A percentile compares a stretch with the other conserved stretches of the same genome.
Conservation (phyloP, 73 alveolate species). For the Paramecium sexaurelia region DNA sequence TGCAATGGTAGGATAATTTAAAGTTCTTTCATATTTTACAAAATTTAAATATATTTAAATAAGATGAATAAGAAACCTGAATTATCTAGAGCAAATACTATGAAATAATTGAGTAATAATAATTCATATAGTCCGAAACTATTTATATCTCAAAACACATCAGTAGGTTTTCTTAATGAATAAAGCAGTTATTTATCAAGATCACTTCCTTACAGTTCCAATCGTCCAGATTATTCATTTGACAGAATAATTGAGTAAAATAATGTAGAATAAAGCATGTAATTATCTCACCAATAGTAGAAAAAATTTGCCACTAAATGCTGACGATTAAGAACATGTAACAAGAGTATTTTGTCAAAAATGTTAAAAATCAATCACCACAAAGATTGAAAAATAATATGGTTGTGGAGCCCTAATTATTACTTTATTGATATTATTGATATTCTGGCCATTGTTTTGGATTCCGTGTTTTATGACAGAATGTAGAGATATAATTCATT, state of each 20-base stretch:
- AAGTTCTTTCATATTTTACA: background rate
- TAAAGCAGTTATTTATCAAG: background rate
- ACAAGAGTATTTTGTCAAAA: background rate
- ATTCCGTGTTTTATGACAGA: background rate
- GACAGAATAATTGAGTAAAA: background rate
- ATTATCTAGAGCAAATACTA: background rate
- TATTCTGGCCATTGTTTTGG: conserved; percentile 29
- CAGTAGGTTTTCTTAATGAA: background rate
- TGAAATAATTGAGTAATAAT: background rate
- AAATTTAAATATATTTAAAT: background rate
- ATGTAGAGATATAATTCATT: conserved; percentile 4
- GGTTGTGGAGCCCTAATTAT: background rate
- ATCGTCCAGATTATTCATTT: background rate
- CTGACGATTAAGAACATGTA: background rate
- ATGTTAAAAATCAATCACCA: background rate
- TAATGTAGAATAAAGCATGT: background rate
- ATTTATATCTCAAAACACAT: background rate
- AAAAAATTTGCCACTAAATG: background rate
- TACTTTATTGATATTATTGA: background rate
- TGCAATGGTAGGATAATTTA: background rate
- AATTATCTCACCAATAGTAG: background rate
- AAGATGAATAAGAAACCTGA: background rate
- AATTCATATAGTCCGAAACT: background rate
- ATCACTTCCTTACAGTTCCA: background rate
- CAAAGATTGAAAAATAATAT: background rate